Conservation (phyloP, 371 early-diverging fungal genomes). For the Hamiltosporidium magnivora region DNA sequence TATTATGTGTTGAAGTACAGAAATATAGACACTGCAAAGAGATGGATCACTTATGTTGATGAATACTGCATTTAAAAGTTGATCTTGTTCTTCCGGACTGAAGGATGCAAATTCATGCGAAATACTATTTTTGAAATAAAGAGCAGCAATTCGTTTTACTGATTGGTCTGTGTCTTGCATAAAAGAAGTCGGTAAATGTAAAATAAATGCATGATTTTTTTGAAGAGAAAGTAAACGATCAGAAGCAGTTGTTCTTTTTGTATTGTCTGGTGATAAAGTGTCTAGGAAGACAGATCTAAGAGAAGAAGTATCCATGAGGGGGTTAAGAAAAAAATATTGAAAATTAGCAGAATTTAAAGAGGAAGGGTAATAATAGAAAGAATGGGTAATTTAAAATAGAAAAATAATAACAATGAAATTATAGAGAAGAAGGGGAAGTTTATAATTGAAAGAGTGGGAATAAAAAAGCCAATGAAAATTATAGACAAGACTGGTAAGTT, state of each 20-base stretch:
- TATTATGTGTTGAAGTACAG: not conserved
- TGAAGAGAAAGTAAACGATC: slow-evolving; percentile 14
- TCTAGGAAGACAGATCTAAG: slow-evolving; percentile 31
- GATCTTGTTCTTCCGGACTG: slow-evolving; percentile 1
- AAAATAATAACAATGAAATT: too few species aligned
- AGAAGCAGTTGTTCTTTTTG: slow-evolving; percentile 35
- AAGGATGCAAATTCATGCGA: slow-evolving; percentile 12
- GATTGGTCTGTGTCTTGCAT: slow-evolving; percentile 37
- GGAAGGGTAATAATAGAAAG: too few species aligned
- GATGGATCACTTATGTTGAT: not conserved
- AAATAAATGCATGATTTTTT: slow-evolving; percentile 27
- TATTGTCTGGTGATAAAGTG: slow-evolving; percentile 27
- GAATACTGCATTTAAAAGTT: not conserved
- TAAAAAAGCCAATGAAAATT: too few species aligned
- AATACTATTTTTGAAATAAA: slow-evolving; percentile 44
- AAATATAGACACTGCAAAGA: not conserved
- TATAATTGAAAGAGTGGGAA: too few species aligned
- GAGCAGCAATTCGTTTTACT: slow-evolving; percentile 17
- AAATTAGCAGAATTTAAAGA: too few species aligned
- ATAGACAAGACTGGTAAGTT: too few species aligned
- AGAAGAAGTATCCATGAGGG: slow-evolving; percentile 3
- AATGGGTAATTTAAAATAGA: too few species aligned
- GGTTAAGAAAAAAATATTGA: not conserved
- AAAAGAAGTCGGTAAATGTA: slow-evolving; percentile 15
- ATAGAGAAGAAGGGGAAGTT: too few species aligned